Base-by-base conservation (phyloP, 164 flowering plant genomes). In the Berberis vulgaris region DNA sequence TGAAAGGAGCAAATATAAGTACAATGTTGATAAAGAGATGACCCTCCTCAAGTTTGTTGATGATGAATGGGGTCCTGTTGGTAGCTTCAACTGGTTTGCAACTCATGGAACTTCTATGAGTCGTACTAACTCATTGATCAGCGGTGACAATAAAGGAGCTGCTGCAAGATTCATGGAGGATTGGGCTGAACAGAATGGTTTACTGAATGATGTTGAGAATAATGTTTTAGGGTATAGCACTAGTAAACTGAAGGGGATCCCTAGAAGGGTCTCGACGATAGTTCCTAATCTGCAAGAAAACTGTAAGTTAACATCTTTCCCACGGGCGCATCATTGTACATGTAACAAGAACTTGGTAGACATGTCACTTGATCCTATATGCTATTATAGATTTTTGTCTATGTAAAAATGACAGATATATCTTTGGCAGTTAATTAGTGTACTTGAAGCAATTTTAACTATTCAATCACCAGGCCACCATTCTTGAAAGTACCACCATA, bases 41-140 rank as follows among this genome's bases (percentile, higher is more conserved):
- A 95, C 97, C 13, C 94, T 91, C 54, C 69, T 91, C 77, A 95
- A 95, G 84, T 95, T 95, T 78, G 87, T 86, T 1, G 97, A 95
- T 80, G 76, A 81, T 66, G 83, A 86, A 56, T 95, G 97, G 97
- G 99, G 99, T 7, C 91, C 99, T 54, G 84, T 95, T 11, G 99
- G 99, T 63, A 86, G 92, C 81, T 95, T 95, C 68, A 91, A 87
- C 78, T 91, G 97, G 99, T 91, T 95, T 82, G 94, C 99, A 58
- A 95, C 99, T 65, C 97, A 95, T 80, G 99, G 99, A 62, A 95
- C 99, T 66, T 95, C 99, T 42, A 95, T 95, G 99, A 88, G 99
- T 73, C 96, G 97, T 53, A 86, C 97, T 71, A 95, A 95, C 64
- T 75, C 86, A 59, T 77, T 95, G 83, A 85, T 95, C 45, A 95